Evolutionary conservation across 345 rosid genomes (phyloP), one percentile per base, ranked within the genome.

Genomic region (Noccaea bulbosa): DNA sequence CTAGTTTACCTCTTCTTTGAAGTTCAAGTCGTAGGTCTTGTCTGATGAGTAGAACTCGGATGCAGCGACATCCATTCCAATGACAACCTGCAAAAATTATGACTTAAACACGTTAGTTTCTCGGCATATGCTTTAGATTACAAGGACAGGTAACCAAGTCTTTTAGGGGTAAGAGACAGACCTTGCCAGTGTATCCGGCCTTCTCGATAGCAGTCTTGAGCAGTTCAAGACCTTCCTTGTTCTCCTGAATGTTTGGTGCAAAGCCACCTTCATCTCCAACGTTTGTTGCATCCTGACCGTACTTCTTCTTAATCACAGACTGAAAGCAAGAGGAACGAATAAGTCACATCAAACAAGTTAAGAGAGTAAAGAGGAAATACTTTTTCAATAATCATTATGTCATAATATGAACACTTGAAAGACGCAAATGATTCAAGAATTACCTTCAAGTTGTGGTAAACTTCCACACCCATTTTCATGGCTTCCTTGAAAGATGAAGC

Each of bases 51-150:
- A 94, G 73, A 94, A 94, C 72, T 94, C 99, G 32, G 99, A 94
- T 38, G 99, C 99, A 57, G 99, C 99, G 59, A 94, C 99, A 80
- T 94, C 99, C 99, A 94, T 94, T 70, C 99, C 99, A 65, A 91
- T 94, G 75, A 94, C 96, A 69, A 94, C 96, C 97, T 93, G 78
- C 47, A 14, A 61, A 61, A 60, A n/a, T 17, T 22, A 11, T n/a
- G 62, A 70, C 14, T 3, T 0, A 12, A 46, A 11, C 24, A 0
- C 38, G 43, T 67, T 4, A 78, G 70, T 34, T 20, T 24, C 16
- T 27, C 22, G 32, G 30, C 10, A 14, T 40, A 11, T 1, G 24
- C 35, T 27, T 27, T 15, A 6, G 1, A 14, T 10, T 39, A 44
- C 34, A 55, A 9, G 47, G 35, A 61, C 11, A 20, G n/a, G 5